A percentile compares a stretch with the other conserved stretches of the same genome.
Evolutionary conservation across 768 basidiomycete genomes (phyloP).

Genomic region (Mrakia gelida): DNA sequence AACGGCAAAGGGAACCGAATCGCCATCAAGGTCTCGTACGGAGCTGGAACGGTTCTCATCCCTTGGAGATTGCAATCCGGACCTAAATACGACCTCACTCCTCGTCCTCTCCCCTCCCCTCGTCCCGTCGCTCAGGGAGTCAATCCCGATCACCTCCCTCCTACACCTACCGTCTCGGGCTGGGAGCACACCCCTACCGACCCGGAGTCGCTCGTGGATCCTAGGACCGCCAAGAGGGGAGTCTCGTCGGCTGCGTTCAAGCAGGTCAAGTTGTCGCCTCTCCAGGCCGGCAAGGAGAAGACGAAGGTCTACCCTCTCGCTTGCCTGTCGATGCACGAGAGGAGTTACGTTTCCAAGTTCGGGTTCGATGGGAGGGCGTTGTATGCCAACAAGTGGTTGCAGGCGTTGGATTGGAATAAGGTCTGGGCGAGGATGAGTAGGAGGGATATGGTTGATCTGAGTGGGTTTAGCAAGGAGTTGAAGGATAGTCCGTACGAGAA

Average conservation of each 20-base stretch:
- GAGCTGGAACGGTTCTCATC: constrained; percentile 3
- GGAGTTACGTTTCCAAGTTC: constrained; percentile 10
- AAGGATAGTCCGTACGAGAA: not conserved
- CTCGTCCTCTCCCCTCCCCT: not conserved
- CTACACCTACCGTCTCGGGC: not conserved
- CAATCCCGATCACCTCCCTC: not conserved
- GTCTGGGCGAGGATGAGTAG: not conserved
- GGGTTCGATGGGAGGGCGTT: not conserved
- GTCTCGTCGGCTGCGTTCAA: not conserved
- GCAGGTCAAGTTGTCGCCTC: too few species aligned
- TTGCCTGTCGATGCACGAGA: constrained; percentile 29
- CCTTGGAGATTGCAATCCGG: constrained; percentile 2
- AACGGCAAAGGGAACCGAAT: not conserved
- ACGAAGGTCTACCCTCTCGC: constrained; percentile 22
- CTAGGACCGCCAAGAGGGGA: not conserved
- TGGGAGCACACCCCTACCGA: not conserved
- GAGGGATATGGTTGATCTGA: constrained; percentile 5
- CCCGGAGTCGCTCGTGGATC: too few species aligned
- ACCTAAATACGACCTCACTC: not conserved
- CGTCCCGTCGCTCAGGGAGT: not conserved
- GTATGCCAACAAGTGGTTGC: constrained; percentile 20
- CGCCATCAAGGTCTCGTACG: constrained; percentile 20
- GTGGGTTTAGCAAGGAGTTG: not conserved
- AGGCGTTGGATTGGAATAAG: constrained; percentile 24
- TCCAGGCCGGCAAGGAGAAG: too few species aligned